Evolutionary conservation across 2,329 filamentous ascomycete genomes (phyloP).

Genomic region (Cercospora brassicicola): DNA sequence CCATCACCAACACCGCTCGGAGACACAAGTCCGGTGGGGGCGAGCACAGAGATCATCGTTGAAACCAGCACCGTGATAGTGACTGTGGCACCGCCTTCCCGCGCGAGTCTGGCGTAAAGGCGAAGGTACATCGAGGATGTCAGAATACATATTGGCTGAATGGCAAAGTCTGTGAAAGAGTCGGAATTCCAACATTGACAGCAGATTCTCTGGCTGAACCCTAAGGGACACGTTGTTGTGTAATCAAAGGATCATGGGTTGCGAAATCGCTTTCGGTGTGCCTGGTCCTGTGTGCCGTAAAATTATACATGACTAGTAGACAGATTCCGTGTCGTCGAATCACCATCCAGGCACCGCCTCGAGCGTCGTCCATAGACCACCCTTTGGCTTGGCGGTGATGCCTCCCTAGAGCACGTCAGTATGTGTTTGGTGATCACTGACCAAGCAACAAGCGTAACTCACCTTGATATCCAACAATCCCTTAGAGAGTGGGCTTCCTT

Average conservation of each 20-base stretch:
- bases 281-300: not conserved
- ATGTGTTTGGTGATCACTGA: not conserved
- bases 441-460: not conserved
- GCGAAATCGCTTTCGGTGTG: not conserved
- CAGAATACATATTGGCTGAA: not conserved
- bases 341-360: conserved; percentile 69
- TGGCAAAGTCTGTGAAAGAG: not conserved
- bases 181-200: not conserved
- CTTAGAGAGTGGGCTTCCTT: conserved; percentile 45
- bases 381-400: conserved; percentile 70
- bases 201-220: not conserved
- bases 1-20: not conserved
- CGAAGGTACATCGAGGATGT: not conserved
- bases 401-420: conserved; percentile 45
- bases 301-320: not conserved
- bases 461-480: conserved; percentile 63
- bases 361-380: conserved; percentile 69
- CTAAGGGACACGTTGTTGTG: not conserved
- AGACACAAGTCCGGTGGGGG: not conserved
- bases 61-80: conserved; percentile 6
- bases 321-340: conserved; percentile 3
- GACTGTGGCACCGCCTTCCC: not conserved
- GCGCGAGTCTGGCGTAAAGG: not conserved
- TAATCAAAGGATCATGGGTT: not conserved
- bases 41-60: not conserved